A percentile compares a stretch with the other conserved stretches of the same genome.
These are phyloP conservation scores for Capsicum chinense DNA, from an alignment of 257 asterid genomes.

Conservation along the genomic window DNA sequence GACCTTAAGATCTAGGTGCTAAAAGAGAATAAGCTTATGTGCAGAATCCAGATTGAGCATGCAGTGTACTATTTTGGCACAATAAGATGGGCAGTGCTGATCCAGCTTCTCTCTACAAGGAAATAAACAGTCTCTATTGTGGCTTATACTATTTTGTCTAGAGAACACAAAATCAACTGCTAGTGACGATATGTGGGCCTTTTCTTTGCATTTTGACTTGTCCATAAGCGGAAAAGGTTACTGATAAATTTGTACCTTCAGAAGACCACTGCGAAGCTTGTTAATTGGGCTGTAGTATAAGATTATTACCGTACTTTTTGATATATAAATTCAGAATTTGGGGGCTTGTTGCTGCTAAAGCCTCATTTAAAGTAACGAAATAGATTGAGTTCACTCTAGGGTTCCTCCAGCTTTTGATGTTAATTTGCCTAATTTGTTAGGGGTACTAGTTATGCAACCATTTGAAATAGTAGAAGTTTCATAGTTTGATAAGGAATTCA, in stretches of 20 bases:
- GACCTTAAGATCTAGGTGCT: background rate
- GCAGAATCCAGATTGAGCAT: too few relatives aligned
- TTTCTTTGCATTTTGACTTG: background rate
- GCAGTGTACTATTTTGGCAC: too few relatives aligned
- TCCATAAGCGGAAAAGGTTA: background rate
- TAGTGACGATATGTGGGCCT: background rate
- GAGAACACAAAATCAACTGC: background rate
- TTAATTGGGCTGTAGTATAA: background rate
- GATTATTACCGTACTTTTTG: background rate
- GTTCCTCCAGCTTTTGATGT: background rate
- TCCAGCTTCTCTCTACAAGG: background rate
- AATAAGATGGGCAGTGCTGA: background rate
- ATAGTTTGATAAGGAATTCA: background rate
- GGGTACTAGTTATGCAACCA: background rate
- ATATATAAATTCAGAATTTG: too few relatives aligned
- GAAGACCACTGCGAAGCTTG: background rate
- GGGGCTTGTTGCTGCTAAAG: background rate
- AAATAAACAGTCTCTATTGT: background rate
- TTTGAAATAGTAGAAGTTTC: background rate
- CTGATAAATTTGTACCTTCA: background rate
- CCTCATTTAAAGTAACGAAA: background rate
- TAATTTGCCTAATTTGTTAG: background rate
- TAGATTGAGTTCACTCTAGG: background rate
- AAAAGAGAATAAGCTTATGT: background rate
- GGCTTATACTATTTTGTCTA: background rate